Evolutionary conservation across 2,329 filamentous ascomycete species (phyloP), one percentile per base, ranked within the genome.

Genomic region (Sclerotinia trifoliorum): DNA sequence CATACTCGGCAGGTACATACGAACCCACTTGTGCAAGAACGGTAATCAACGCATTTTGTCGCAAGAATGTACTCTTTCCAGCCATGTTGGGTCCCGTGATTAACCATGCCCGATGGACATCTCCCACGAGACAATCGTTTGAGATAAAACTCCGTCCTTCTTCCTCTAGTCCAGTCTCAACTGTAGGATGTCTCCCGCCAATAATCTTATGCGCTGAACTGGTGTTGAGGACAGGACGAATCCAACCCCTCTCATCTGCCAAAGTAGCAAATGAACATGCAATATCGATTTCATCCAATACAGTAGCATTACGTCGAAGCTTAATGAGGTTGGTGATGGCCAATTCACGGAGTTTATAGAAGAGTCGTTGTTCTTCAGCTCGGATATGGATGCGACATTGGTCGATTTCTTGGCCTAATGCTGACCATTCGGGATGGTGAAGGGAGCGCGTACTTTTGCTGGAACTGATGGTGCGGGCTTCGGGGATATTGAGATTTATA

Each of bases 11-110:
- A 0, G 95, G 95, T 0, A 99, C 94, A 78, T 94, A 98, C 70
- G 90, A 94, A 15, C 95, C 95, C 2, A 93, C 89, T 80, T 99
- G 95, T 1, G 95, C 94, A 19, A 99, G 85, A 70, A 99, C 92
- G 0, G 92, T 93, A 73, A 98, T 96, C 64, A 99, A 84, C 2
- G 95, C 95, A 78, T 97, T 98, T 75, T 99, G 96, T 0, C 95
- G 90, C 6, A 99, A 83, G 76, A 97, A 99, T 0, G 95, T 99
- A 78, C 90, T 94, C 80, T 99, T 99, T 60, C 95, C 95, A 1
- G 90, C 95, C 95, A 99, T 99, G 80, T 99, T 99, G n/a, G 95
- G 95, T 0, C 95, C 82, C 73, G 91, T 85, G 85, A 94, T 81
- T 78, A 86, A 75, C 89, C 89, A 82, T 80, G 92, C 66, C 82